Evolutionary conservation across 192 early-diverging fungal genomes (phyloP), one percentile per base, ranked within the genome.

Genomic region (Backusella morwellensis): DNA sequence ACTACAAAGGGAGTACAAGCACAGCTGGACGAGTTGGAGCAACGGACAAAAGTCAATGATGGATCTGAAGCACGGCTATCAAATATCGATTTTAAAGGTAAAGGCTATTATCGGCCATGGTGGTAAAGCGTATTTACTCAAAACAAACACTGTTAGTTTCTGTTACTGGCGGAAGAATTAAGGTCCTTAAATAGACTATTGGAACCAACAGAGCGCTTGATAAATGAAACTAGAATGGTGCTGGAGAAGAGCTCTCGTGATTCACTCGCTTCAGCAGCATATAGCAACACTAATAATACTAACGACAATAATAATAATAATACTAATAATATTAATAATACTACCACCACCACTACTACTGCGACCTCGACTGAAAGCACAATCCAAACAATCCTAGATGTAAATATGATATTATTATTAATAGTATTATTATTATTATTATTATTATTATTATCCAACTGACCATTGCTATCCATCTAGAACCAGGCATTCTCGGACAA

Each of bases 401-500:
- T 63, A 63, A 29, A 56, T 21, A 56, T 56, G 9, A 40, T 32
- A 32, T 40, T 40, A 11, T 12, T 40, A 40, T 11, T 32, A 32
- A 2, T 32, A 40, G 0, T 40, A 40, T 11, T 40, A 40, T 12
- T 40, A 40, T 40, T 40, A 40, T 40, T 40, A 12, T 12, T 40
- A 12, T 2, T 40, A 11, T 40, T 12, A 40, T 40, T 40, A 40
- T 40, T 11, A 40, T 11, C 2, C 38, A 40, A 40, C 38, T 40
- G 11, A 40, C 11, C 38, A 40, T 40, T 11, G 38, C 38, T 11
- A 56, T 56, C 5, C 17, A 54, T 72, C 14, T 50, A 75, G 63
- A 68, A 12, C 3, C 74, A 21, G 8, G 66, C 44, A 38, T 41
- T 42, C 14, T 40, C 56, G 15, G 63, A 73, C 8, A 76, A 81